A percentile compares a stretch with the other conserved stretches of the same genome.
Evolutionary conservation across 140 eudicot species (phyloP).

Genomic region (Cichorium intybus): DNA sequence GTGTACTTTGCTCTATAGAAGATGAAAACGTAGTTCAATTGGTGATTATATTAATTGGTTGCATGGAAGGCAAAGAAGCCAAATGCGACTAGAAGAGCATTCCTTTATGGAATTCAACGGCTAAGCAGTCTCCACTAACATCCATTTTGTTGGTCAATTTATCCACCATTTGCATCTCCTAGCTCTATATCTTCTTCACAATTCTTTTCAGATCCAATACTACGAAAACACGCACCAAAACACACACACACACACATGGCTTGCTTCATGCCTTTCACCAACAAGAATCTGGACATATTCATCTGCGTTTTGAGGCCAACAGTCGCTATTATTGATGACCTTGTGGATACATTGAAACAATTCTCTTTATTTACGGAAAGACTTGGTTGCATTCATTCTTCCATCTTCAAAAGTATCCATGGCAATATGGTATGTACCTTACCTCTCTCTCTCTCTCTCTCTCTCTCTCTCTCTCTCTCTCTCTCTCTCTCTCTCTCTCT

Average conservation of each 20-base stretch:
- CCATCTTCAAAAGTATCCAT: slow-evolving; percentile 70
- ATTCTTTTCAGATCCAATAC: neutral
- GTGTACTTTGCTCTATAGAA: neutral
- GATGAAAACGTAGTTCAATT: too few species aligned
- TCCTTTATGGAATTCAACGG: slow-evolving; percentile 41
- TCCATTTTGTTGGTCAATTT: slow-evolving; percentile 18
- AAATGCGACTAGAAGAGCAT: slow-evolving; percentile 34
- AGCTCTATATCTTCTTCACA: slow-evolving; percentile 1
- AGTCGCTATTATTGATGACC: slow-evolving; percentile 51
- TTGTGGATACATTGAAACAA: slow-evolving; percentile 49
- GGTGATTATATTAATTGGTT: slow-evolving; percentile 1
- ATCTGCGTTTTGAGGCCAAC: slow-evolving; percentile 53
- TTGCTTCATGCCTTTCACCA: slow-evolving; percentile 65
- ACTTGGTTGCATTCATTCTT: slow-evolving; percentile 69
- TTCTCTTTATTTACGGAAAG: slow-evolving; percentile 45
- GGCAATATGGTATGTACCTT: slow-evolving; percentile 55
- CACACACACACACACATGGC: slow-evolving; percentile 29
- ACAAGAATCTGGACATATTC: slow-evolving; percentile 55
- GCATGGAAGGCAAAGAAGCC: slow-evolving; percentile 31
- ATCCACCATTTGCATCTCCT: slow-evolving; percentile 7
- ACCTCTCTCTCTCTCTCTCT: neutral
- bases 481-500: neutral
- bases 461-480: neutral
- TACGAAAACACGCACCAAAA: slow-evolving; percentile 6
- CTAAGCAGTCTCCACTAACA: neutral